Conservation (phyloP, 2,329 filamentous ascomycete genomes). For the Fusarium begoniae region DNA sequence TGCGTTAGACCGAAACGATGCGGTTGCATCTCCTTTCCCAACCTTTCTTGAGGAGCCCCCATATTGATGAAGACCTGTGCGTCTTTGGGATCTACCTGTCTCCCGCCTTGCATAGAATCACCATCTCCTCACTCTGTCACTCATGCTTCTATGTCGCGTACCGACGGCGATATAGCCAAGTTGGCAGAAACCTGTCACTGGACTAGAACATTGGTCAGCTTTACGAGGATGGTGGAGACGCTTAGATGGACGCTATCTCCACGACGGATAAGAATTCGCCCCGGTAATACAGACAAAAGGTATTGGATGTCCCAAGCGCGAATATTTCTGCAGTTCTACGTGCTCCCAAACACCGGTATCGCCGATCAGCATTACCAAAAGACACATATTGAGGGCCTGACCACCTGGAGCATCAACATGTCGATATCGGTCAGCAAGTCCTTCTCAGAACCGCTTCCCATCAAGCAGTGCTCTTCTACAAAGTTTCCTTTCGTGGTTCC, state of each 20-base stretch:
- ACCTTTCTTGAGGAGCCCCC: too few relatives aligned
- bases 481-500: accelerated
- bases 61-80: neutral
- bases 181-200: accelerated
- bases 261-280: too few relatives aligned
- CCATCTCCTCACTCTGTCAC: neutral
- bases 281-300: too few relatives aligned
- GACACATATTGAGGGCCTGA: neutral
- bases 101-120: neutral
- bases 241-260: too few relatives aligned
- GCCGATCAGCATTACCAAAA: neutral
- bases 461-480: neutral
- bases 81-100: neutral
- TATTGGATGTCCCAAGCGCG: neutral
- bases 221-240: accelerated
- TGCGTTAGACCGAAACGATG: neutral
- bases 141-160: neutral
- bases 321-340: neutral
- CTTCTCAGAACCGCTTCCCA: neutral
- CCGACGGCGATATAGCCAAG: neutral
- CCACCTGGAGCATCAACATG: neutral
- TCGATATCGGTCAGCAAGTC: accelerated
- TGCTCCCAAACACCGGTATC: neutral
- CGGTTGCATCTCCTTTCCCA: neutral
- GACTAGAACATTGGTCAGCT: neutral